A percentile compares a stretch with the other conserved stretches of the same genome.
Conservation (phyloP, 2,329 filamentous ascomycete genomes). For the Penicillium sp. region DNA sequence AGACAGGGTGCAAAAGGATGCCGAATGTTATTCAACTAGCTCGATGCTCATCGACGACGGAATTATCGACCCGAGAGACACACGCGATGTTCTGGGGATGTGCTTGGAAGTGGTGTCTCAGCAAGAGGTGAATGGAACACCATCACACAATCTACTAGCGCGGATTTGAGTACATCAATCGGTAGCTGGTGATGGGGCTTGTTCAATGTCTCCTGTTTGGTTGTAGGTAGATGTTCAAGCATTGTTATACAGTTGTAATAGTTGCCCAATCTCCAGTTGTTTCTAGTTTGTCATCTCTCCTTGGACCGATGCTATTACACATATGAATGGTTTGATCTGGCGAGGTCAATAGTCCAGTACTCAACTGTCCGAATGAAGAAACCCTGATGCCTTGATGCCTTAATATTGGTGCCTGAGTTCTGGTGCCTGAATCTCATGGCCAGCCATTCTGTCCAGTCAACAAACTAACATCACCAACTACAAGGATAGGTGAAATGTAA, state of each 20-base stretch:
- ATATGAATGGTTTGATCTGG: no score
- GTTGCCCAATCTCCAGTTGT: no score
- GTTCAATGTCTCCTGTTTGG: neutral
- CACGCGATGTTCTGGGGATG: constrained; percentile 39
- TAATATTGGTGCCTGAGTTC: neutral
- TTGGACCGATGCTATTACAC: no score
- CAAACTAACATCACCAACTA: no score
- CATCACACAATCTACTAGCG: constrained; percentile 29
- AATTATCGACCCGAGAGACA: constrained; percentile 42
- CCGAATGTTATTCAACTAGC: constrained; percentile 37
- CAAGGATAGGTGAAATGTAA: no score
- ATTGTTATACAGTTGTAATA: no score
- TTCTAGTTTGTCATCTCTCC: no score
- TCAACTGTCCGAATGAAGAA: neutral
- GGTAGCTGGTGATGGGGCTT: no score
- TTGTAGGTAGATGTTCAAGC: no score
- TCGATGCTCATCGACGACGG: constrained; percentile 38
- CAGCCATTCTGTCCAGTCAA: no score
- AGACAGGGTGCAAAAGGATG: constrained; percentile 31
- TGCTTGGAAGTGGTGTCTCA: constrained; percentile 37
- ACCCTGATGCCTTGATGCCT: neutral
- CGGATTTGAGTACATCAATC: constrained; percentile 17
- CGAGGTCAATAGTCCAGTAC: no score
- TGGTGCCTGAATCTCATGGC: neutral
- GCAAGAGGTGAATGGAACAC: constrained; percentile 26